Evolutionary conservation across 345 rosid species (phyloP).

Genomic region (Nephelium lappaceum): DNA sequence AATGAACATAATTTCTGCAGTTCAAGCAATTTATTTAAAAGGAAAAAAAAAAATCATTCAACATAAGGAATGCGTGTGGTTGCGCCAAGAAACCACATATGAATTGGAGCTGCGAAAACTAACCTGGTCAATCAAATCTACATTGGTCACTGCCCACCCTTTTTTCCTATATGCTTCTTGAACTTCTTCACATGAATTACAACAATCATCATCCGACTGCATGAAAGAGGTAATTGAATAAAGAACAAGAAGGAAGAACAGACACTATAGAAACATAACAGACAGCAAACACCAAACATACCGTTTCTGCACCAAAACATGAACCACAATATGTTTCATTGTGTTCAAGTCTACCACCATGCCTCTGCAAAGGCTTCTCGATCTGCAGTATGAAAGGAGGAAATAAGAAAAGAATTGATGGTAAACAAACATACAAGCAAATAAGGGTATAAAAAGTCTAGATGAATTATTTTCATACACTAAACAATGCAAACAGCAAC

Average conservation of each 20-base stretch:
- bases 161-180: conserved; percentile 93
- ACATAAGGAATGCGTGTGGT: background rate
- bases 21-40: conserved; percentile 1
- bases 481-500: background rate
- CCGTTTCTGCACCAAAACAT: conserved; percentile 81
- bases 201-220: conserved; percentile 82
- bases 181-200: conserved; percentile 89
- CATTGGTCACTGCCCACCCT: conserved; percentile 90
- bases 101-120: conserved; percentile 9
- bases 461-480: background rate
- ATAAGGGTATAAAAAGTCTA: background rate
- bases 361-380: conserved; percentile 90
- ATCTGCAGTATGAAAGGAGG: conserved; percentile 41
- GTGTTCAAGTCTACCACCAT: conserved; percentile 96
- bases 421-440: background rate
- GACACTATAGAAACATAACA: background rate
- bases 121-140: conserved; percentile 90
- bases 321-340: conserved; percentile 96
- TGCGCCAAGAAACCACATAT: background rate
- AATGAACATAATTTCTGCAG: background rate
- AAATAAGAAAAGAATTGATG: background rate
- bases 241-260: background rate
- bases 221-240: background rate
- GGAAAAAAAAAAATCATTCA: background rate
- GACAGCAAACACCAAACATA: background rate